A percentile compares a stretch with the other conserved stretches of the same genome.
Evolutionary conservation across 345 rosid genomes (phyloP).

Genomic region (Noccaea bulbosa): DNA sequence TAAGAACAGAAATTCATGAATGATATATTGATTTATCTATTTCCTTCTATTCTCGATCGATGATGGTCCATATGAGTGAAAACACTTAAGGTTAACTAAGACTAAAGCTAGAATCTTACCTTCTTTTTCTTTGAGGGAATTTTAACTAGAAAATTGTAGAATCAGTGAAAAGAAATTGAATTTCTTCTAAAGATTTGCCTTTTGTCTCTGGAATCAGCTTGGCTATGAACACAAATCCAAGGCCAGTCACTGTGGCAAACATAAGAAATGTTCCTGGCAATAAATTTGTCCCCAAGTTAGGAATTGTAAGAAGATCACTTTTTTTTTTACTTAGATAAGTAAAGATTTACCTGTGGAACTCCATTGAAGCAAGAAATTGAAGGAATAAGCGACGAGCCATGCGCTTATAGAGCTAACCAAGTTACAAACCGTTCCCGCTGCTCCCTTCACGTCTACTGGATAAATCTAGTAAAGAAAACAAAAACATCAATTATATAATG

Average conservation of each 20-base stretch:
- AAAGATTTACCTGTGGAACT: slow-evolving; percentile 50
- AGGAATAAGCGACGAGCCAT: slow-evolving; percentile 54
- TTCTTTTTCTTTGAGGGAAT: neutral
- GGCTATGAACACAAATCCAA: slow-evolving; percentile 46
- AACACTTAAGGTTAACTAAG: too few relatives aligned
- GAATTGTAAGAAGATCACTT: neutral
- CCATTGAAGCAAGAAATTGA: slow-evolving; percentile 58
- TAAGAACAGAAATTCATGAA: too few relatives aligned
- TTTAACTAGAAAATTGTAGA: slow-evolving; percentile 5
- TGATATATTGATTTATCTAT: too few relatives aligned
- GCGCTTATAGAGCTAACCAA: slow-evolving; percentile 55
- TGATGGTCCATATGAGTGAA: too few relatives aligned
- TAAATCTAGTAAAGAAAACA: slow-evolving; percentile 40
- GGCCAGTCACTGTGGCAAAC: slow-evolving; percentile 35
- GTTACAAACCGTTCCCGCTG: slow-evolving; percentile 60
- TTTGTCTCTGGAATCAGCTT: slow-evolving; percentile 58
- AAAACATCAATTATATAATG: neutral
- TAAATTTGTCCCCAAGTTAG: neutral
- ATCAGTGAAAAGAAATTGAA: slow-evolving; percentile 42
- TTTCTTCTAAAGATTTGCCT: slow-evolving; percentile 54
- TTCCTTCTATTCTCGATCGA: too few relatives aligned
- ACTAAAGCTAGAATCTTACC: too few relatives aligned
- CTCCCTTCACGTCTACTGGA: slow-evolving; percentile 60
- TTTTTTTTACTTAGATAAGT: neutral
- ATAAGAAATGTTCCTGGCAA: slow-evolving; percentile 50